Base-by-base conservation (phyloP, 78 protist species). In the Dictyostelium firmibasis region DNA sequence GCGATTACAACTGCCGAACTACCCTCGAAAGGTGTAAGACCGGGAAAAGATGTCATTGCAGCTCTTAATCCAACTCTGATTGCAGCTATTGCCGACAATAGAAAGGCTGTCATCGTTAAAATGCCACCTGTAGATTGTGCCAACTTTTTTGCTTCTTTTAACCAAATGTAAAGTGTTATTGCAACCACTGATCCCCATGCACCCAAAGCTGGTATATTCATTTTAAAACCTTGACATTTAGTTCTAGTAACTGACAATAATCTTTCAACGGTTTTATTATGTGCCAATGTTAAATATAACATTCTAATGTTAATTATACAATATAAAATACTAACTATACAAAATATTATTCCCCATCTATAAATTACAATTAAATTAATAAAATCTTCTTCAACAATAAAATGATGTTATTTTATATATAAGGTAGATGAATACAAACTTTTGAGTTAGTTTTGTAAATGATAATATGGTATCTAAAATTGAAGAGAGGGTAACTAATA, bases 121-220 rank as follows among this genome's bases (percentile, higher is more conserved):
- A 89, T 89, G 47, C 94, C 94, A 70, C 94, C 94, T 13, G 94
- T 89, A 14, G 81, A 62, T 57, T 89, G 86, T 4, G 85, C 94
- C 25, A 89, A 70, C 35, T 60, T 36, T 3, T 70, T 60, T 81
- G 94, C 94, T 14, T 89, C 94, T 44, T 89, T 88, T n/a, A 89
- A 69, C 94, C 94, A 89, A 10, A 81, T 35, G 29, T 78, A 89
- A 16, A 89, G 57, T 35, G 94, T 89, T 3, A 89, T 20, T 29
- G 83, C 20, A 23, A 89, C 94, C 3, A 89, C 87, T 23, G 84
- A 18, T 31, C 87, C 94, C 94, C 94, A 89, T 44, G 83, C 69
- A 0, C 94, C 94, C 18, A 89, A 38, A n/a, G 74, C 87, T 4
- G 94, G 94, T 50, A 89, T 89, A 89, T 44, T 89, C 70, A 89